A percentile compares a stretch with the other conserved stretches of the same genome.
These are phyloP conservation scores for Wickerhamiella spandovensis DNA, from an alignment of 805 yeast genomes.

Conservation along the genomic window DNA sequence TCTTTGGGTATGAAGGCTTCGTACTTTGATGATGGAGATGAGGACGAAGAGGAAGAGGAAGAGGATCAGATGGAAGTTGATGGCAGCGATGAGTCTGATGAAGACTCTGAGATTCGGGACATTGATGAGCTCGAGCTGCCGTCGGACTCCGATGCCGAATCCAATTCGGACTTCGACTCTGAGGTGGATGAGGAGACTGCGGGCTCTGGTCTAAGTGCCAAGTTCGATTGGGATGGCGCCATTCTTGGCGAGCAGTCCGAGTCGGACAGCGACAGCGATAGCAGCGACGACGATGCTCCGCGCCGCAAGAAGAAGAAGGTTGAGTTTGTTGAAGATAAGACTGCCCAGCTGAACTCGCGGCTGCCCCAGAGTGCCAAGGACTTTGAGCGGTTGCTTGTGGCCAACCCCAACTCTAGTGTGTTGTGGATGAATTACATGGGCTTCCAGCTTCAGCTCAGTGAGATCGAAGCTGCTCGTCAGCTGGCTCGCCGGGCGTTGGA, in stretches of 20 bases:
- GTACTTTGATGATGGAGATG: constrained; percentile 42
- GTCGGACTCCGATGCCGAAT: constrained; percentile 24
- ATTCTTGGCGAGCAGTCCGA: constrained; percentile 38
- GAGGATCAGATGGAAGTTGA: constrained; percentile 10
- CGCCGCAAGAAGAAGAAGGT: constrained; percentile 31
- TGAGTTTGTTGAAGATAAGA: constrained; percentile 54
- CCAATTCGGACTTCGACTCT: constrained; percentile 49
- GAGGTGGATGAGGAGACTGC: constrained; percentile 22
- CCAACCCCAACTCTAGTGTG: constrained; percentile 86
- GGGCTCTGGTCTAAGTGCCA: constrained; percentile 53
- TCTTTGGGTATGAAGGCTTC: constrained; percentile 93
- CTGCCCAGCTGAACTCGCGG: constrained; percentile 68
- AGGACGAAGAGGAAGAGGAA: constrained; percentile 18
- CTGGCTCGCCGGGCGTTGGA: constrained; percentile 85
- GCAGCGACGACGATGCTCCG: constrained; percentile 17
- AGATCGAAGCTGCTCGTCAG: constrained; percentile 86
- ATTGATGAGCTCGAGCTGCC: constrained; percentile 18
- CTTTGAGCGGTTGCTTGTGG: constrained; percentile 81
- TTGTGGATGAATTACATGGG: constrained; percentile 98
- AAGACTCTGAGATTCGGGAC: constrained; percentile 21
- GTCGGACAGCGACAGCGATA: constrained; percentile 43
- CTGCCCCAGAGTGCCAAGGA: constrained; percentile 88
- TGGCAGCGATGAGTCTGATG: constrained; percentile 19
- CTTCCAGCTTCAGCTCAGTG: constrained; percentile 89
- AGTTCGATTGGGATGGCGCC: constrained; percentile 94